Conservation (phyloP, 108 stramenopile species). For the Pseudonitzschia multiseries region DNA sequence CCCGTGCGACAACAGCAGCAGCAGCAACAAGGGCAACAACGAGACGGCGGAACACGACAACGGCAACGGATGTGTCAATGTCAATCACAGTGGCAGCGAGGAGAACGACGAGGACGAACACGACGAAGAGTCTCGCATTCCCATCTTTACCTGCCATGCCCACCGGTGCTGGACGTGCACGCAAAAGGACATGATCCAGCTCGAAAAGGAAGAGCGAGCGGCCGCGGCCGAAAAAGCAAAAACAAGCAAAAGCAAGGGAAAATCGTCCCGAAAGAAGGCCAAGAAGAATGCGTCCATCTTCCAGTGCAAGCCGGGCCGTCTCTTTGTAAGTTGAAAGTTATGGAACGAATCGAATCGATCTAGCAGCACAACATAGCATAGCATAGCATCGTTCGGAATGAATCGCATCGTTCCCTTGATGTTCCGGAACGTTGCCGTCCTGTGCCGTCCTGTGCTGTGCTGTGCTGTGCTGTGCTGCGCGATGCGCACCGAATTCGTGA, state of each 20-base stretch:
- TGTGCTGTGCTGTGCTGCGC: too few species aligned
- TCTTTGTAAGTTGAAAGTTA: constrained; percentile 49
- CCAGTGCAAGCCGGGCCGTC: constrained; percentile 31
- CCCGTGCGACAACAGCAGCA: too few species aligned
- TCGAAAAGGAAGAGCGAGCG: constrained; percentile 38
- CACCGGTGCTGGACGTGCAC: constrained; percentile 92
- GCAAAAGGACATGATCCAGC: constrained; percentile 37
- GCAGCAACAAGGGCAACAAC: neutral
- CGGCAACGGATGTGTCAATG: too few species aligned
- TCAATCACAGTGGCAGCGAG: too few species aligned
- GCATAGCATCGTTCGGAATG: too few species aligned
- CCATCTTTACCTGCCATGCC: constrained; percentile 84
- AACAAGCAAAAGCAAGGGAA: constrained; percentile 6
- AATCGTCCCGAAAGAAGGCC: constrained; percentile 27
- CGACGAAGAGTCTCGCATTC: constrained; percentile 16
- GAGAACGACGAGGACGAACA: constrained; percentile 29
- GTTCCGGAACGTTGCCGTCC: too few species aligned
- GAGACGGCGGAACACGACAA: constrained; percentile 8
- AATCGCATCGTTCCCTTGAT: too few species aligned
- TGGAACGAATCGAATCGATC: too few species aligned
- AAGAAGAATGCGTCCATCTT: constrained; percentile 37
- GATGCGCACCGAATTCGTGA: neutral
- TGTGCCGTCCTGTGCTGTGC: too few species aligned
- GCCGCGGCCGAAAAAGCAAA: neutral
- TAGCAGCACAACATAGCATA: too few species aligned